Conservation (phyloP, 257 asterid genomes). For the Nicotiana undulata region DNA sequence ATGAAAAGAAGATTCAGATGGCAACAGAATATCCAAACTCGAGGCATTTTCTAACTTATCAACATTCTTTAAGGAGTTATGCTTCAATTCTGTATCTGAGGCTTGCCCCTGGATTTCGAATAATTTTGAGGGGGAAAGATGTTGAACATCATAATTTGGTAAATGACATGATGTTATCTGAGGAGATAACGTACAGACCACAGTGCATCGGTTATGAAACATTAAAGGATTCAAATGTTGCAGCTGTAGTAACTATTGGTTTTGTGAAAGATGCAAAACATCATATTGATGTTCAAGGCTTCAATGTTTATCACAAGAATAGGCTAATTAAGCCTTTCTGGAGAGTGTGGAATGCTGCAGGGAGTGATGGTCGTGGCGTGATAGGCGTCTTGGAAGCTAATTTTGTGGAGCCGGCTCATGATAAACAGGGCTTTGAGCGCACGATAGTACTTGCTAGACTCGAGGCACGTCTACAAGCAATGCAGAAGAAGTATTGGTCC, state of each 20-base stretch:
- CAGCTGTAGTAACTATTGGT: conserved; percentile 51
- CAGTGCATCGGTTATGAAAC: conserved; percentile 20
- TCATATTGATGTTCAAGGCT: conserved; percentile 82
- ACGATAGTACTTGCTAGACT: conserved; percentile 8
- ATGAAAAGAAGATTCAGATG: conserved; percentile 58
- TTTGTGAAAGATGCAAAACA: conserved; percentile 61
- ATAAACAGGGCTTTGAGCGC: conserved; percentile 15
- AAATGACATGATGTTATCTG: conserved; percentile 34
- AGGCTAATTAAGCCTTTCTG: conserved; percentile 85
- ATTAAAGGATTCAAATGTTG: conserved; percentile 36
- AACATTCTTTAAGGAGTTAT: conserved; percentile 75
- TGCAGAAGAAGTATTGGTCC: conserved; percentile 13
- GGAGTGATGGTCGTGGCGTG: conserved; percentile 85
- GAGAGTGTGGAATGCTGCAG: conserved; percentile 91
- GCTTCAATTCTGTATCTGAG: conserved; percentile 61
- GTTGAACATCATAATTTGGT: conserved; percentile 53
- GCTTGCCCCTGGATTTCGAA: conserved; percentile 47
- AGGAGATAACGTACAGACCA: conserved; percentile 41
- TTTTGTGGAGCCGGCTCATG: conserved; percentile 15
- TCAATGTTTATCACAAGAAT: conserved; percentile 79
- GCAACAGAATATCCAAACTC: conserved; percentile 47
- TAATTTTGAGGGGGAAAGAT: conserved; percentile 49
- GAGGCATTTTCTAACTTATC: conserved; percentile 59
- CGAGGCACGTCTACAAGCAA: conserved; percentile 6
- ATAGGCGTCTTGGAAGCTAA: conserved; percentile 33